Evolutionary conservation across 768 basidiomycete species (phyloP), one percentile per base, ranked within the genome.

Genomic region (Rhodotorula sphaerocarpa): DNA sequence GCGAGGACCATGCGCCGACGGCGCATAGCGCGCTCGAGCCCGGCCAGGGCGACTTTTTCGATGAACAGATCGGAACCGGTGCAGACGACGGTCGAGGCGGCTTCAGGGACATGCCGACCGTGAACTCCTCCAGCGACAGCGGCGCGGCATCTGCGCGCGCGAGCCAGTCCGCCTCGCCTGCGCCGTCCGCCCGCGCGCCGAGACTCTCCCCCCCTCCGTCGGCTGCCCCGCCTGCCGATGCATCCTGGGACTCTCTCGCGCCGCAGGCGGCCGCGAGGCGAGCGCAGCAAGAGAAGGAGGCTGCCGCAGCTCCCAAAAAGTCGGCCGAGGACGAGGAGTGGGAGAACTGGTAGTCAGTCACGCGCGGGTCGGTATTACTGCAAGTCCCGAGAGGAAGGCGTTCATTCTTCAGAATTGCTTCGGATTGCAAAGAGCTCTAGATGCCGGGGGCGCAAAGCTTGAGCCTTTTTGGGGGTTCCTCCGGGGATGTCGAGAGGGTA

Each of bases 241-340:
- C 30, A 1, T 30, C 57, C 33, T 68, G 67, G 67, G 56, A 50
- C 10, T 53, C 53, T 14, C 31, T 68, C 11, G 62, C 67, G n/a
- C 67, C 67, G 23, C 59, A 68, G 44, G 57, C 62, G 28, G 57
- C 58, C 3, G 59, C 66, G 12, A 50, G 55, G 28, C 46, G 59
- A 20, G 59, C 54, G 0, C 50, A 39, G 5, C 9, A 6, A 3
- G 44, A 50, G n/a, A 52, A 53, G 23, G 57, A 39, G 11, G 5
- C 42, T 33, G 21, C 30, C 7, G 27, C 36, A 23, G 45, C 44
- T 20, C 21, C 42, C 34, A 46, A 47, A 44, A 42, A 46, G 45
- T 41, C n/a, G 51, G 50, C 48, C 48, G 47, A 45, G 9, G 55
- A 61, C 3, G 67, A 64, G 36, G 65, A 60, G 21, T 68, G 67